These are phyloP conservation scores for Telopea speciosissima DNA, from an alignment of 177 flowering plant genomes.

Conservation along the genomic window DNA sequence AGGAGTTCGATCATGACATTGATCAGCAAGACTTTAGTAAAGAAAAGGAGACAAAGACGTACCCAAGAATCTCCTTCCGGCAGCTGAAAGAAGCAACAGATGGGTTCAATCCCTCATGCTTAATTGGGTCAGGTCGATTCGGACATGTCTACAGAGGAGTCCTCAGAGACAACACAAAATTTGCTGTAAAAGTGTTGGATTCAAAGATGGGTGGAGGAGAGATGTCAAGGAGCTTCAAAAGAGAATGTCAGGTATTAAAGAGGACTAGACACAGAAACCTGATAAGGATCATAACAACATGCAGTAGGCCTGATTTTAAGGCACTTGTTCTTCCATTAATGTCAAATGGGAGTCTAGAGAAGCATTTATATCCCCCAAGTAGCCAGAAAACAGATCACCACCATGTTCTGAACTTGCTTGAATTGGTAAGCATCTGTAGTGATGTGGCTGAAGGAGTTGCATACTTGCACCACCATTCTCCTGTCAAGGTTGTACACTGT, in stretches of 20 bases:
- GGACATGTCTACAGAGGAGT: constrained; percentile 86
- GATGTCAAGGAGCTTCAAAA: constrained; percentile 54
- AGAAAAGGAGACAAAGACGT: constrained; percentile 40
- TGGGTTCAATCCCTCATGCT: constrained; percentile 56
- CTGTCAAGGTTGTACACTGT: constrained; percentile 72
- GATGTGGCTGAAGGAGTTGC: constrained; percentile 92
- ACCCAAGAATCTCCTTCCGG: constrained; percentile 56
- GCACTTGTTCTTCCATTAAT: constrained; percentile 84
- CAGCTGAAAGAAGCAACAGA: constrained; percentile 74
- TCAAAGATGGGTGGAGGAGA: constrained; percentile 31
- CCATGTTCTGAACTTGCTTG: constrained; percentile 43
- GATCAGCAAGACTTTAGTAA: constrained; percentile 22
- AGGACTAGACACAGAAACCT: constrained; percentile 75
- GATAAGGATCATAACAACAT: constrained; percentile 71
- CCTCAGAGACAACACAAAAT: constrained; percentile 46
- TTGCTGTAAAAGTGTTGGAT: constrained; percentile 81
- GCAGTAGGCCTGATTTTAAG: constrained; percentile 79
- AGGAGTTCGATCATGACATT: constrained; percentile 27
- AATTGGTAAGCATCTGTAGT: constrained; percentile 63
- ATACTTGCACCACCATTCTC: constrained; percentile 80
- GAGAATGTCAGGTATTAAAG: constrained; percentile 77
- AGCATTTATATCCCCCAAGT: constrained; percentile 61
- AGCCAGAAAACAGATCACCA: constrained; percentile 21
- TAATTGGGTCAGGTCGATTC: constrained; percentile 78
- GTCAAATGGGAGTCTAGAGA: constrained; percentile 86